Base-by-base conservation (phyloP, 2,329 filamentous ascomycete species). In the Rhynchosporium agropyri region DNA sequence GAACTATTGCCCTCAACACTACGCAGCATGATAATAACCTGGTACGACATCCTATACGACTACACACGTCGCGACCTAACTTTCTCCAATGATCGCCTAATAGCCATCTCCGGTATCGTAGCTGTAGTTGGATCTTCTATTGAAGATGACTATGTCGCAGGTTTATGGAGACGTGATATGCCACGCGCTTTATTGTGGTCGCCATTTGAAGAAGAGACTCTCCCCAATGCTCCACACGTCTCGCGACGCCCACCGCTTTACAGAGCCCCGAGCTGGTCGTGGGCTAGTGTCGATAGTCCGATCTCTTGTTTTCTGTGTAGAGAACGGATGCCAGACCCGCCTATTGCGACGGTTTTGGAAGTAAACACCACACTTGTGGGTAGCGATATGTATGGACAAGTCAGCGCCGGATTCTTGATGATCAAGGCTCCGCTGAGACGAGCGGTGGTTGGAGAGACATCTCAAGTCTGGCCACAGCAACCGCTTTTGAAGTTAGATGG, bases 41-140 rank as follows among this genome's bases (percentile, higher is more conserved):
- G 63, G 63, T 57, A 55, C 26, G 31, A 61, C n/a, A 43, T 61
- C 20, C 13, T 64, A 3, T 36, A 51, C n/a, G 38, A 58, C 51
- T 64, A 64, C 46, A 61, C 63, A 13, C 40, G 51, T 10, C 40
- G 54, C 9, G 54, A 61, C n/a, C 54, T 64, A 3, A 64, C 59
- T 38, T 61, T 61, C 51, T 50, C 53, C 1, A 56, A 60, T 2
- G 63, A 62, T 49, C 61, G 62, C 46, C 59, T 64, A 6, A 36
- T 64, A 12, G 63, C 63, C 28, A 61, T 64, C 20, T 33, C 54
- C n/a, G 63, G 63, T 26, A 64, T 64, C 40, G 63, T 55, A 7
- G 38, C 49, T 20, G 49, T 60, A 15, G 54, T 62, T 9, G 57
- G 43, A 3, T 31, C 51, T 10, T 53, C 29, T 8, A 54, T 60